Conservation (phyloP, 257 asterid genomes). For the Scutellaria baicalensis region DNA sequence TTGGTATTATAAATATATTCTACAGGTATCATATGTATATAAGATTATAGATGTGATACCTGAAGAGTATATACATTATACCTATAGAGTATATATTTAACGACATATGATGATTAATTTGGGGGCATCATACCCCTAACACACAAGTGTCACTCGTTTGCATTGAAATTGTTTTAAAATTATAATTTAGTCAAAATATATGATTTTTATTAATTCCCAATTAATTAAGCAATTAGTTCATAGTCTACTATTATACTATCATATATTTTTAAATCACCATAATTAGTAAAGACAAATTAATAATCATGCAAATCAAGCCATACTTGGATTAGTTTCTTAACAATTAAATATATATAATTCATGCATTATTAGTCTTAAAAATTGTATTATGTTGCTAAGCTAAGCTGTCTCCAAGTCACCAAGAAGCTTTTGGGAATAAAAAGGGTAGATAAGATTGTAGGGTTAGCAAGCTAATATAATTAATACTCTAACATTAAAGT, state of each 20-base stretch:
- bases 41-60: too few relatives aligned
- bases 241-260: not conserved
- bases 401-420: slow-evolving; percentile 28
- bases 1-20: too few relatives aligned
- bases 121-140: too few relatives aligned
- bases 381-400: slow-evolving; percentile 8
- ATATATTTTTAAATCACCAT: not conserved
- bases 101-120: too few relatives aligned
- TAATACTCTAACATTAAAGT: not conserved
- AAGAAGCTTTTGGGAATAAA: not conserved
- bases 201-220: too few relatives aligned
- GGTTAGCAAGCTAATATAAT: not conserved
- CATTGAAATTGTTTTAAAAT: too few relatives aligned
- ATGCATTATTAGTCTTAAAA: not conserved
- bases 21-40: too few relatives aligned
- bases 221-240: too few relatives aligned
- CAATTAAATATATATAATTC: not conserved
- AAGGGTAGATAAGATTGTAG: slow-evolving; percentile 16
- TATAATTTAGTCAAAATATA: too few relatives aligned
- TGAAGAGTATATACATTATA: too few relatives aligned
- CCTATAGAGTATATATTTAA: too few relatives aligned
- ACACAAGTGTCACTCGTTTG: too few relatives aligned
- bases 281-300: not conserved
- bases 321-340: not conserved
- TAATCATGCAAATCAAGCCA: not conserved